Percentiles rank a stretch among this genome's conserved stretches.
phyloP scores from a whole-genome alignment of 345 rosid species.

The Gossypium turneri region DNA sequence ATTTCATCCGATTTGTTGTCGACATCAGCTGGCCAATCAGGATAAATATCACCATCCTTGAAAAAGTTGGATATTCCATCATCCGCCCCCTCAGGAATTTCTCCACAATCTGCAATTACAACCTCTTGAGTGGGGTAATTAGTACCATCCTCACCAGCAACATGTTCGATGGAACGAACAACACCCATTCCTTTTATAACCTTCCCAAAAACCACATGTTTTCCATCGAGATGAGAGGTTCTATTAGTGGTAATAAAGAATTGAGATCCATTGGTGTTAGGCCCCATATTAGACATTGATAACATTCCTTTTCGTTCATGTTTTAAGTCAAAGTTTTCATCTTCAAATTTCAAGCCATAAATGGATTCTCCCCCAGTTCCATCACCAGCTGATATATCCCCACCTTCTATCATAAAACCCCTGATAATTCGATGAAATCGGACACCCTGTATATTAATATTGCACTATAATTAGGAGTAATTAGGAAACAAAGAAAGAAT shows the following conservation, averaged over 20 bases:
- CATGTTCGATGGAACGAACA: slow-evolving; percentile 79
- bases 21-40: slow-evolving; percentile 95
- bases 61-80: slow-evolving; percentile 80
- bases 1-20: slow-evolving; percentile 50
- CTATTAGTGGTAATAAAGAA: slow-evolving; percentile 89
- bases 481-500: not conserved
- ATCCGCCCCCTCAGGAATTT: slow-evolving; percentile 64
- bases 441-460: slow-evolving; percentile 48
- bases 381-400: slow-evolving; percentile 86
- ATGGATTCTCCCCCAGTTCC: slow-evolving; percentile 96
- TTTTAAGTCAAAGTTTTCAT: slow-evolving; percentile 80
- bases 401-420: slow-evolving; percentile 91
- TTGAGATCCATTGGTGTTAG: slow-evolving; percentile 92
- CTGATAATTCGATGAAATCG: slow-evolving; percentile 77
- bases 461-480: slow-evolving; percentile 13
- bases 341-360: slow-evolving; percentile 81
- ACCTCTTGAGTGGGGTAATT: slow-evolving; percentile 58
- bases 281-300: slow-evolving; percentile 89
- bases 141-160: slow-evolving; percentile 37
- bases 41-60: slow-evolving; percentile 79
- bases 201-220: slow-evolving; percentile 89
- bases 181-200: slow-evolving; percentile 93
- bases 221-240: slow-evolving; percentile 80
- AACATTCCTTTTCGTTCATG: slow-evolving; percentile 96
- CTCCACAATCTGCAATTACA: slow-evolving; percentile 70